These are phyloP conservation scores for Monosporascus ibericus DNA, from an alignment of 2,329 filamentous ascomycete species.

Conservation along the genomic window DNA sequence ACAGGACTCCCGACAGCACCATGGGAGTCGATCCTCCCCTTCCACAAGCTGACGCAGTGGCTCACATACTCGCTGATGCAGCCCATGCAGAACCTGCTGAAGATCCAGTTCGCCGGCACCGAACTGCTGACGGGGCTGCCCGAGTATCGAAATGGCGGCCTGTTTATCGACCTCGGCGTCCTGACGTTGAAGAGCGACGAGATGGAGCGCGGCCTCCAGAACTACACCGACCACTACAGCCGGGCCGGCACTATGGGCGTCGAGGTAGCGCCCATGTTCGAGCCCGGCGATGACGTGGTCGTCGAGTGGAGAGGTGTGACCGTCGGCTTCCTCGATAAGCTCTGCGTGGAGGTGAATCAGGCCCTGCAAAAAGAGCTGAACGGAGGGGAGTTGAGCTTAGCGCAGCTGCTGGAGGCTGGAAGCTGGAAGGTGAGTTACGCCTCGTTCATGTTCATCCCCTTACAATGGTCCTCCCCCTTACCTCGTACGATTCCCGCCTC, in stretches of 20 bases:
- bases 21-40: conserved; percentile 77
- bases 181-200: conserved; percentile 69
- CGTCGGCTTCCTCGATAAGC: conserved; percentile 66
- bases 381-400: conserved; percentile 67
- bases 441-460: neutral
- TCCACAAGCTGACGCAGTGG: conserved; percentile 95
- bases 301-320: conserved; percentile 75
- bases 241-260: conserved; percentile 57
- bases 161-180: conserved; percentile 80
- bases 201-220: conserved; percentile 61
- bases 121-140: conserved; percentile 82
- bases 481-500: too few species aligned
- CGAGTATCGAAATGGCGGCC: conserved; percentile 86
- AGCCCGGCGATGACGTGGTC: conserved; percentile 68
- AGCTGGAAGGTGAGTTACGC: conserved; percentile 73
- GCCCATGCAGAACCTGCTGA: conserved; percentile 75
- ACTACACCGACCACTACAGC: conserved; percentile 64
- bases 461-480: too few species aligned
- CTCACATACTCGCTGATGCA: conserved; percentile 91
- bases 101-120: conserved; percentile 72
- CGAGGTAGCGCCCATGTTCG: conserved; percentile 65
- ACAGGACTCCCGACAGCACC: conserved; percentile 29
- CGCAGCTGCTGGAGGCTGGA: conserved; percentile 90
- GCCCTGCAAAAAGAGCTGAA: conserved; percentile 56
- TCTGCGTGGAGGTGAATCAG: conserved; percentile 61